A percentile compares a stretch with the other conserved stretches of the same genome.
Conservation (phyloP, 192 early-diverging fungal species). For the Coemansia umbellata region DNA sequence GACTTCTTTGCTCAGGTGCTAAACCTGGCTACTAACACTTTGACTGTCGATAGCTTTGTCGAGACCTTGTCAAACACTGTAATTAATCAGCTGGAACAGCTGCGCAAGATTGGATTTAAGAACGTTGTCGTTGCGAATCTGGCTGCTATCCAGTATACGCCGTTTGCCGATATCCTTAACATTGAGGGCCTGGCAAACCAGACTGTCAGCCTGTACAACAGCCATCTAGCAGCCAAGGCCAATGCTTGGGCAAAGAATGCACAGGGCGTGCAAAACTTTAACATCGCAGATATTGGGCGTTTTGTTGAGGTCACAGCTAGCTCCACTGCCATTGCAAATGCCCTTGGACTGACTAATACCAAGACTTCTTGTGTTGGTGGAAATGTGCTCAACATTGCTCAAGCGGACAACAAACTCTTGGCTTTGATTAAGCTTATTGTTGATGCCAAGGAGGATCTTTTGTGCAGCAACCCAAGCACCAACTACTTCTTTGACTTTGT, state of each 20-base stretch:
- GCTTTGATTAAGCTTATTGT: conserved; percentile 31
- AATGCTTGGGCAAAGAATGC: conserved; percentile 24
- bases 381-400: conserved; percentile 29
- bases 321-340: conserved; percentile 8
- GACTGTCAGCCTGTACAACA: conserved; percentile 28
- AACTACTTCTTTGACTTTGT: conserved; percentile 46
- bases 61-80: conserved; percentile 18
- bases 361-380: conserved; percentile 39
- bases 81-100: conserved; percentile 25
- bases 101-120: conserved; percentile 35
- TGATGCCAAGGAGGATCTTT: conserved; percentile 24
- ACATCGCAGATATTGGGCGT: conserved; percentile 28
- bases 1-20: conserved; percentile 30
- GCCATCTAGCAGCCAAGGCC: conserved; percentile 16
- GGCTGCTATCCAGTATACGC: conserved; percentile 36
- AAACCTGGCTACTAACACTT: conserved; percentile 10
- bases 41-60: conserved; percentile 21
- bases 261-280: conserved; percentile 7
- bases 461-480: conserved; percentile 37
- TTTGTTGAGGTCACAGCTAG: conserved; percentile 37
- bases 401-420: conserved; percentile 28
- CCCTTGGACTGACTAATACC: conserved; percentile 29
- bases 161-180: conserved; percentile 15
- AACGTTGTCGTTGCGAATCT: conserved; percentile 35
- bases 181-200: conserved; percentile 13